Percentiles rank a stretch among this genome's conserved stretches.
Evolutionary conservation across 2,329 filamentous ascomycete species (phyloP).

Genomic region (Epichloe glyceriae): DNA sequence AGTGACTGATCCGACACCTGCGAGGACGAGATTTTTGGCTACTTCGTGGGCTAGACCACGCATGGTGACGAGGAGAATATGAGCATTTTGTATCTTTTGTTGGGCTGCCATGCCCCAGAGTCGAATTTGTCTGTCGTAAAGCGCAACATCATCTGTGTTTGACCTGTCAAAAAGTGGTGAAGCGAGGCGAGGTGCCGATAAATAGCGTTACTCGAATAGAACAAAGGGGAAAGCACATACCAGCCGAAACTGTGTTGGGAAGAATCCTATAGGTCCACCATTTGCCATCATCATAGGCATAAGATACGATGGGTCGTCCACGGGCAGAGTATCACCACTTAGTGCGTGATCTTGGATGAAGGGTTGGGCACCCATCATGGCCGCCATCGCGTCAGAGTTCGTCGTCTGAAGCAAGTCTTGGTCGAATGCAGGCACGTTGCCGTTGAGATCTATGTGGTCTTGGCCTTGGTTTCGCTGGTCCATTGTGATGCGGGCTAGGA

Average conservation of each 20-base stretch:
- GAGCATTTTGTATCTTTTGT: slow-evolving; percentile 78
- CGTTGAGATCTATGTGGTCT: slow-evolving; percentile 3
- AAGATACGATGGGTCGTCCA: slow-evolving; percentile 17
- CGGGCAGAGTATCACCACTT: slow-evolving; percentile 10
- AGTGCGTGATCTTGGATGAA: slow-evolving; percentile 16
- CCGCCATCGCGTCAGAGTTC: slow-evolving; percentile 9
- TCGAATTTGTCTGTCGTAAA: slow-evolving; percentile 94
- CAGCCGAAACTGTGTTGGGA: slow-evolving; percentile 21
- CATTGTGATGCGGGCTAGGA: background rate
- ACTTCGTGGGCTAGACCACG: slow-evolving; percentile 86
- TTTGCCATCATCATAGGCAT: slow-evolving; percentile 20
- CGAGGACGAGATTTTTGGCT: slow-evolving; percentile 92
- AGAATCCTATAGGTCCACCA: slow-evolving; percentile 8
- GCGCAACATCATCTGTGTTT: slow-evolving; percentile 72
- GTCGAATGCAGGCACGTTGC: slow-evolving; percentile 3
- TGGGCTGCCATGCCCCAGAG: slow-evolving; percentile 96
- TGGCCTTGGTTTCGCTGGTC: slow-evolving; percentile 5
- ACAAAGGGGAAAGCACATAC: slow-evolving; percentile 11
- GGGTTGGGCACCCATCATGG: slow-evolving; percentile 12
- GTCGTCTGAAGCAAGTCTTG: slow-evolving; percentile 1
- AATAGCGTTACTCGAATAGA: background rate
- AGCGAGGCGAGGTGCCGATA: background rate
- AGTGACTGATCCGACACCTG: slow-evolving; percentile 81
- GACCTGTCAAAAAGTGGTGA: background rate
- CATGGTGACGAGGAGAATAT: slow-evolving; percentile 79